phyloP scores from a whole-genome alignment of 2,329 filamentous ascomycete species.

The Ambrosiella cleistominuta region DNA sequence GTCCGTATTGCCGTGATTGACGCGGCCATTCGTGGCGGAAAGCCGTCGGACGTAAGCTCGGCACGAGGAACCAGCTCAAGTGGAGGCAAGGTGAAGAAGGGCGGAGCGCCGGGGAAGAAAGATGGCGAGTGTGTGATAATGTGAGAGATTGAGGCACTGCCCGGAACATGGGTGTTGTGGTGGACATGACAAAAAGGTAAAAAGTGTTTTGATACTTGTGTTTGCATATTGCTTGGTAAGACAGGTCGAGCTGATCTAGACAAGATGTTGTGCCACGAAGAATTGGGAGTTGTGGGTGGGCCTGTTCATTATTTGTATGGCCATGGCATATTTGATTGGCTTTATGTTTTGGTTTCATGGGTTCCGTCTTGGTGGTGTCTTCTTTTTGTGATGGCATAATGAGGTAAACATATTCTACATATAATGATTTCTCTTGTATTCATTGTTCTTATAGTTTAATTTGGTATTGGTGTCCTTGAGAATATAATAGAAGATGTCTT shows the following conservation, averaged over 20 bases:
- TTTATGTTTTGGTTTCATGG: background rate
- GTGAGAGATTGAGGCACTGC: constrained; percentile 23
- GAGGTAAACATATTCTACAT: background rate
- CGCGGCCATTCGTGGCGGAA: constrained; percentile 50
- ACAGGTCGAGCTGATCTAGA: too few species aligned
- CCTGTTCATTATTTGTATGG: background rate
- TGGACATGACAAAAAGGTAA: too few species aligned
- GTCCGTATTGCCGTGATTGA: constrained; percentile 74
- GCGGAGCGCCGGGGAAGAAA: constrained; percentile 18
- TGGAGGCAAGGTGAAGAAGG: constrained; percentile 34
- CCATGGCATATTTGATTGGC: background rate
- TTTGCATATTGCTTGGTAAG: too few species aligned
- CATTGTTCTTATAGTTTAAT: too few species aligned
- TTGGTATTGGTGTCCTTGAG: too few species aligned
- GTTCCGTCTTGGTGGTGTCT: background rate
- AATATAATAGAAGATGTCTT: too few species aligned
- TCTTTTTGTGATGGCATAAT: background rate
- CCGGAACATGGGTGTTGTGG: background rate
- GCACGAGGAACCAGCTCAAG: constrained; percentile 22
- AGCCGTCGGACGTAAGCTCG: constrained; percentile 35
- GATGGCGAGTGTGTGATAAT: constrained; percentile 35
- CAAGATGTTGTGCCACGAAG: too few species aligned
- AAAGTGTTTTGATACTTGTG: too few species aligned
- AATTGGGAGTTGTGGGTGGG: background rate
- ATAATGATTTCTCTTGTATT: too few species aligned